Conservation (phyloP, 2,329 filamentous ascomycete species). For the Diplodia mutila region DNA sequence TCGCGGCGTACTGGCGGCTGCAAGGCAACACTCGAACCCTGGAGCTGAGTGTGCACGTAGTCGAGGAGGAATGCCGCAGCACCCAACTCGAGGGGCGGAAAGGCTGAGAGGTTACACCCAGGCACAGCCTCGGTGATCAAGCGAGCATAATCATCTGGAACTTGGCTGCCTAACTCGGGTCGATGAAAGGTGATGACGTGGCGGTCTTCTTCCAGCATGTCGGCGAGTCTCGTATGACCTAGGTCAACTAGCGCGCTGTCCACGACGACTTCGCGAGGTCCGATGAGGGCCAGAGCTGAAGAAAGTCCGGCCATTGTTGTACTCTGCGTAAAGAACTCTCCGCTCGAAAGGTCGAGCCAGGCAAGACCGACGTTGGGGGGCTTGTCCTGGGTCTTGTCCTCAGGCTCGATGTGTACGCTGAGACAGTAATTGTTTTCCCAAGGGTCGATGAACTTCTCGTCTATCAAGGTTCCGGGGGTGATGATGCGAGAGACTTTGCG, state of each 20-base stretch:
- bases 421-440: conserved; percentile 93
- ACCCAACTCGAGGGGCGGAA: conserved; percentile 69
- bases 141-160: conserved; percentile 48
- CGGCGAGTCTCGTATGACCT: conserved; percentile 63
- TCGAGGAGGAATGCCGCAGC: conserved; percentile 82
- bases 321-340: conserved; percentile 85
- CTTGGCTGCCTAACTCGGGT: conserved; percentile 48
- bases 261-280: conserved; percentile 82
- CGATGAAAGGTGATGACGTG: conserved; percentile 75
- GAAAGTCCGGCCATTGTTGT: conserved; percentile 72
- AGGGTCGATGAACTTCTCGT: conserved; percentile 96
- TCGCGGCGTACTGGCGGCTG: conserved; percentile 79
- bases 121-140: conserved; percentile 2
- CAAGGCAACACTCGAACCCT: conserved; percentile 77
- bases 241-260: conserved; percentile 60
- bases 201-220: conserved; percentile 73
- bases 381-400: conserved; percentile 22
- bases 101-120: conserved; percentile 46
- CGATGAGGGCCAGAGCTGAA: conserved; percentile 81
- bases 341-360: conserved; percentile 94
- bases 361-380: conserved; percentile 64
- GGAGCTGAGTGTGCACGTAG: conserved; percentile 80
- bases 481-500: conserved; percentile 84
- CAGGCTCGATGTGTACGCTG: conserved; percentile 66
- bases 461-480: conserved; percentile 92